Percentiles rank a stretch among this genome's conserved stretches.
These are phyloP conservation scores for Oryza glumipatula DNA, from an alignment of 176 grass and related monocot species.

Conservation along the genomic window DNA sequence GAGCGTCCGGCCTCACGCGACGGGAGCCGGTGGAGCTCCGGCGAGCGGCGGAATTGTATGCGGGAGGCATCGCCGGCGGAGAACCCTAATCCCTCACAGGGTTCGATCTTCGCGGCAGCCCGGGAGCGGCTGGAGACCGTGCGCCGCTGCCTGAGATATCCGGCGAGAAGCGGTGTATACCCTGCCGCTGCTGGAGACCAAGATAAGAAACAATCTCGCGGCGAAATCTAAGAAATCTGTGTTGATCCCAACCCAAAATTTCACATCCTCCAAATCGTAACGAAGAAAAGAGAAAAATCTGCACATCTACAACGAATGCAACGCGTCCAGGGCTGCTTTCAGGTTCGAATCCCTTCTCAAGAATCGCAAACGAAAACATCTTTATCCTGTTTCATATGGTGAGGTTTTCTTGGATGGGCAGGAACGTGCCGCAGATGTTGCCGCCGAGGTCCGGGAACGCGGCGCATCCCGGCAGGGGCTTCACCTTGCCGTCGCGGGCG, in stretches of 20 bases:
- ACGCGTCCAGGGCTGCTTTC: background rate
- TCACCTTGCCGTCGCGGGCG: constrained; percentile 68
- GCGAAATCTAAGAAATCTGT: background rate
- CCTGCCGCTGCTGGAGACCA: background rate
- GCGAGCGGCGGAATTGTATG: no score
- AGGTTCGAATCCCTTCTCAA: background rate
- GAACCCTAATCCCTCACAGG: no score
- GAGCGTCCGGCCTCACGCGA: background rate
- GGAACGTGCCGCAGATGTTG: constrained; percentile 75
- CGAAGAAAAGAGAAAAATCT: background rate
- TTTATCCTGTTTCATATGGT: constrained; percentile 48
- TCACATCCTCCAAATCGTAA: background rate
- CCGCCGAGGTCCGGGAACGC: constrained; percentile 79
- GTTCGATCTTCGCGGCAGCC: no score
- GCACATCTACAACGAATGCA: background rate
- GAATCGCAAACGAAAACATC: background rate
- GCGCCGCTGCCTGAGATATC: no score
- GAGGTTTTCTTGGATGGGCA: constrained; percentile 74
- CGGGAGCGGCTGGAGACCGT: no score
- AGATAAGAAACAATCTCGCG: background rate
- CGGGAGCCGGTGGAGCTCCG: background rate
- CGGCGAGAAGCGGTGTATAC: background rate
- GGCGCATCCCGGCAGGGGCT: constrained; percentile 39
- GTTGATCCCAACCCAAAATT: background rate
- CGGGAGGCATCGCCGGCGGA: no score